Base-by-base conservation (phyloP, 768 basidiomycete genomes). In the Royoungia palumana region DNA sequence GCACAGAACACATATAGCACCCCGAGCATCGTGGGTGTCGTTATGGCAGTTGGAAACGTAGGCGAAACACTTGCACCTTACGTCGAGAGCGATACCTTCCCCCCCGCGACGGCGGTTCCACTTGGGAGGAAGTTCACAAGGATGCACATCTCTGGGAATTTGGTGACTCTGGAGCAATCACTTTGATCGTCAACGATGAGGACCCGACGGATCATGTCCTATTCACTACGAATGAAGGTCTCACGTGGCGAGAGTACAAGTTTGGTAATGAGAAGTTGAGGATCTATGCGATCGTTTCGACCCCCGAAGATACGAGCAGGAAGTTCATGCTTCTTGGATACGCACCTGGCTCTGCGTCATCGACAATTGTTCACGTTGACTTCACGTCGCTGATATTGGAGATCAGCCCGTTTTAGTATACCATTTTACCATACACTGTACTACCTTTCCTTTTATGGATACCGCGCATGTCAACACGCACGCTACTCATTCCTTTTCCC, bases 91-190 rank as follows among this genome's bases (percentile, higher is more conserved):
- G 95, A 98, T 65, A 96, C 94, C 2, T 98, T 96, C 85, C 78
- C 98, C 92, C 90, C 47, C 90, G 96, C 5, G 92, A 99, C 58
- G 96, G 83, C 2, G 96, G 96, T 9, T 96, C 96, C 70, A 93
- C 90, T 0, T 99, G 96, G 96, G 83, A 96, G 64, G 96, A 99
- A 70, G 87, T 99, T 0, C 94, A 94, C 74, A 99, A 99, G 65
- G 94, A 95, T 56, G 95, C 96, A 0, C 89, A 98, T 63, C 76
- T 97, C 34, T 99, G 92, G 93, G 94, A 94, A 65, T 98, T 95
- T 59, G 95, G 95, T 24, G 96, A 98, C 70, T 95, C 91, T 0
- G 96, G 96, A 5, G 94, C 94, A 2, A 76, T 99, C 49, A 76
- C 98, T 30, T 74, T 99, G 57, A 86, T 99, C 72, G 92, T 83